These are phyloP conservation scores for Apiotrichum domesticum DNA, from an alignment of 1,284 basidiomycete genomes.

Conservation along the genomic window DNA sequence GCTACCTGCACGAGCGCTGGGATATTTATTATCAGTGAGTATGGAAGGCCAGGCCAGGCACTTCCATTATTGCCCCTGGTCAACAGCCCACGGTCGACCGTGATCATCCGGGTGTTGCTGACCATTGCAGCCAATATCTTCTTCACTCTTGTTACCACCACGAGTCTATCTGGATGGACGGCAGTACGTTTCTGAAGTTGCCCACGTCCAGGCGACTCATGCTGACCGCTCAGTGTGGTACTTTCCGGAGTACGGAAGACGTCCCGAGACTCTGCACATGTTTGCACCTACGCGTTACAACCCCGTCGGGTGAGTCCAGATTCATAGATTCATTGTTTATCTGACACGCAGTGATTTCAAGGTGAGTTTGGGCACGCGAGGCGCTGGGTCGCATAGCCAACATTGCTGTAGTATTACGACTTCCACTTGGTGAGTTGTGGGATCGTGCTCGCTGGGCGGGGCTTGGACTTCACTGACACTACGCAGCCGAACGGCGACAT, in stretches of 20 bases:
- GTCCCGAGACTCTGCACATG: conserved; percentile 23
- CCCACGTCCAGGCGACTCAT: not conserved
- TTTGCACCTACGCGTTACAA: conserved; percentile 23
- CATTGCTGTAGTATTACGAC: conserved; percentile 24
- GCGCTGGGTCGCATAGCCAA: not conserved
- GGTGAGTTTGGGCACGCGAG: not conserved
- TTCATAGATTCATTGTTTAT: not conserved
- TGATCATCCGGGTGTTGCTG: not conserved
- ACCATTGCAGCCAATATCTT: conserved; percentile 14
- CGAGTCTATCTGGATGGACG: conserved; percentile 25
- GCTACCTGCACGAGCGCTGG: conserved; percentile 14
- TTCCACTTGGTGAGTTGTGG: conserved; percentile 22
- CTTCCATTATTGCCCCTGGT: too few species aligned
- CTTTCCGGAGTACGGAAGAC: conserved; percentile 29
- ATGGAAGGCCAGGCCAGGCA: not conserved
- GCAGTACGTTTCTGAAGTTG: conserved; percentile 12
- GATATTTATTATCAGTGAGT: conserved; percentile 18
- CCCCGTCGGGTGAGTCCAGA: conserved; percentile 19
- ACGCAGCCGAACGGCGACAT: conserved; percentile 13
- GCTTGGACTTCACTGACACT: too few species aligned
- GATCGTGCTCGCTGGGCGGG: not conserved
- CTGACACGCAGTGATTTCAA: conserved; percentile 15
- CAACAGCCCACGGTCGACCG: not conserved
- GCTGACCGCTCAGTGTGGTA: conserved; percentile 23
- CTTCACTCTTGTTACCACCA: conserved; percentile 24